Percentiles rank a stretch among this genome's conserved stretches.
These are phyloP conservation scores for Gentiana straminea DNA, from an alignment of 257 asterid species.

Conservation along the genomic window DNA sequence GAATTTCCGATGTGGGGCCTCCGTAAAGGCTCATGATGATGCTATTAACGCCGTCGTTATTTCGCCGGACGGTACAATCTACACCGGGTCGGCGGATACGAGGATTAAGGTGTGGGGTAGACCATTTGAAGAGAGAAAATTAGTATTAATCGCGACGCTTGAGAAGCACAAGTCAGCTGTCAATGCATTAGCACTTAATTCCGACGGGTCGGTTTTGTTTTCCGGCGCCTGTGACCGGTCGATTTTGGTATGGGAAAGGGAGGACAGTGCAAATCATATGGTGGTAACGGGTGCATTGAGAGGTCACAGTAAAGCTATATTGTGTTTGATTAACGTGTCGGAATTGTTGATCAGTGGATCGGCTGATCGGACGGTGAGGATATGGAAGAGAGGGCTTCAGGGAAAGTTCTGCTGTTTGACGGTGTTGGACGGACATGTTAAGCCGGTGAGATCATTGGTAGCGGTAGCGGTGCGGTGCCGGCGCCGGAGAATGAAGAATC, in stretches of 20 bases:
- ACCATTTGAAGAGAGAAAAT: constrained; percentile 21
- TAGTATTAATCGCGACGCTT: constrained; percentile 36
- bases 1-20: constrained; percentile 32
- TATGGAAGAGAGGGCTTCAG: constrained; percentile 51
- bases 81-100: constrained; percentile 77
- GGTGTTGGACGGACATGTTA: constrained; percentile 58
- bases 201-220: constrained; percentile 54
- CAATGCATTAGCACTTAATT: constrained; percentile 53
- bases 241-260: constrained; percentile 90
- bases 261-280: constrained; percentile 70
- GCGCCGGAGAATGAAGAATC: constrained; percentile 15
- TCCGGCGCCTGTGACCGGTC: constrained; percentile 88
- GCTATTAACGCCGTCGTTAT: constrained; percentile 61
- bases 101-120: constrained; percentile 63
- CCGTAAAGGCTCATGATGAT: constrained; percentile 75
- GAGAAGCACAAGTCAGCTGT: constrained; percentile 81
- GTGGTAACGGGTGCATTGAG: constrained; percentile 70
- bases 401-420: constrained; percentile 56
- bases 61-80: constrained; percentile 36
- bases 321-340: constrained; percentile 43
- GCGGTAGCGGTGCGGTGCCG: constrained; percentile 6
- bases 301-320: constrained; percentile 58
- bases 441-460: constrained; percentile 72
- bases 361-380: constrained; percentile 78
- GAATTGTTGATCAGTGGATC: constrained; percentile 76